Conservation (phyloP, 768 basidiomycete species). For the Suillus fuscotomentosus region DNA sequence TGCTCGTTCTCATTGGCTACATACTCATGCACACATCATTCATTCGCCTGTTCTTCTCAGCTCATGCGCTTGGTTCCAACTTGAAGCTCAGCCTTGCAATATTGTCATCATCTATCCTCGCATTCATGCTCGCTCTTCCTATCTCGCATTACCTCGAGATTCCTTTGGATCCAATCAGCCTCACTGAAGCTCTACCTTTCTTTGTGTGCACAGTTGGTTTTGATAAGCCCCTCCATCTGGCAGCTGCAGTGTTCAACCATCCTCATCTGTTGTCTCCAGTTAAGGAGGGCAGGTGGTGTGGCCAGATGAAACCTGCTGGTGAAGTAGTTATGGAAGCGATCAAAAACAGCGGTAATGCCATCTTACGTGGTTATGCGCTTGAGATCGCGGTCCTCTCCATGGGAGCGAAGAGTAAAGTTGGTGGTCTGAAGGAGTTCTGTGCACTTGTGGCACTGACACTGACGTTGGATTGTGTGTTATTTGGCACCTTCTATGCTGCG, state of each 20-base stretch:
- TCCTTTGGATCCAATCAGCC: slow-evolving; percentile 86
- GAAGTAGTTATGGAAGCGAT: slow-evolving; percentile 86
- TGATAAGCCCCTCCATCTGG: slow-evolving; percentile 93
- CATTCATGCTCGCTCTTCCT: slow-evolving; percentile 83
- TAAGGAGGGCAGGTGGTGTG: slow-evolving; percentile 37
- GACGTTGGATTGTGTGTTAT: slow-evolving; percentile 80
- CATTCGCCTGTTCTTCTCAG: slow-evolving; percentile 84
- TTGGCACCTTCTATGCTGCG: slow-evolving; percentile 88
- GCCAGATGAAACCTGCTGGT: slow-evolving; percentile 70
- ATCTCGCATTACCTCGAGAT: slow-evolving; percentile 74
- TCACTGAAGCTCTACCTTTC: slow-evolving; percentile 97
- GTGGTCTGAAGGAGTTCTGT: slow-evolving; percentile 91
- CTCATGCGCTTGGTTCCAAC: slow-evolving; percentile 78
- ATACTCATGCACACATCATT: slow-evolving; percentile 96
- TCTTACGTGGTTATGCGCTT: slow-evolving; percentile 90
- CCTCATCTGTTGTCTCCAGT: slow-evolving; percentile 53
- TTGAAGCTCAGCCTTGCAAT: slow-evolving; percentile 74
- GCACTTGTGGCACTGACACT: slow-evolving; percentile 90
- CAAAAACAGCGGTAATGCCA: slow-evolving; percentile 71
- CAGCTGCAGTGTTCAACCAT: slow-evolving; percentile 84
- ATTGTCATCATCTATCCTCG: slow-evolving; percentile 75
- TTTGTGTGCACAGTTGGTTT: slow-evolving; percentile 97
- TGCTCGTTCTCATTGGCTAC: slow-evolving; percentile 92
- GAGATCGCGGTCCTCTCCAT: slow-evolving; percentile 88
- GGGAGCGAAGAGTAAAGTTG: slow-evolving; percentile 84